Conservation (phyloP, 164 flowering plant genomes). For the Nymphaea colorata region DNA sequence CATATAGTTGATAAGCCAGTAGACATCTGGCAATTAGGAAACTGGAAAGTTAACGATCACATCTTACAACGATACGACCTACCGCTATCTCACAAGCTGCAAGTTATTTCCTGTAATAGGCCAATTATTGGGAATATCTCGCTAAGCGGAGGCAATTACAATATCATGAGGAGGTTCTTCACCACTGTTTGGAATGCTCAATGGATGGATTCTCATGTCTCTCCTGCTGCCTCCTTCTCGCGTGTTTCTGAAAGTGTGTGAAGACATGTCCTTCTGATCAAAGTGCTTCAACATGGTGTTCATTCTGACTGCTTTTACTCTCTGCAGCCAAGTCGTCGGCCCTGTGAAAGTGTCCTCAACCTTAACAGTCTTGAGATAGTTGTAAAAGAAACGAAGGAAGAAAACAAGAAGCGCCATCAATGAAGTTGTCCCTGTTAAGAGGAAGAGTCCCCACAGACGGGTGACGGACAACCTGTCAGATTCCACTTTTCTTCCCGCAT, state of each 20-base stretch:
- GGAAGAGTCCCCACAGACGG: conserved; percentile 10
- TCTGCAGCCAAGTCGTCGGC: background rate
- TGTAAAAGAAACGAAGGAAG: background rate
- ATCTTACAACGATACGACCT: no score
- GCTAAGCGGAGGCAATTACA: background rate
- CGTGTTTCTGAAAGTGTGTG: background rate
- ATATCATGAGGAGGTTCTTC: background rate
- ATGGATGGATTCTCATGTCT: background rate
- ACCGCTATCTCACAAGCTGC: no score
- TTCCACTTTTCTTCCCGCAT: background rate
- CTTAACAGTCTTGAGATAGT: background rate
- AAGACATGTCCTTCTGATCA: background rate
- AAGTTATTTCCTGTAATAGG: background rate
- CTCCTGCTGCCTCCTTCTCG: background rate
- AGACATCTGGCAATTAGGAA: no score
- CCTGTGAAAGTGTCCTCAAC: background rate
- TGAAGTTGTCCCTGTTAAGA: conserved; percentile 7
- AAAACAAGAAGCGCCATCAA: conserved; percentile 2
- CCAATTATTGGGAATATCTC: background rate
- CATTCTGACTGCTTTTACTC: no score
- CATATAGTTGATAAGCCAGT: no score
- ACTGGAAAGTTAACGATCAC: no score
- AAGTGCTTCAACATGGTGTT: background rate
- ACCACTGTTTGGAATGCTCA: background rate
- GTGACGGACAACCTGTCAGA: conserved; percentile 2